A percentile compares a stretch with the other conserved stretches of the same genome.
Evolutionary conservation across 768 basidiomycete species (phyloP).

Genomic region (Pleurotus platypus): DNA sequence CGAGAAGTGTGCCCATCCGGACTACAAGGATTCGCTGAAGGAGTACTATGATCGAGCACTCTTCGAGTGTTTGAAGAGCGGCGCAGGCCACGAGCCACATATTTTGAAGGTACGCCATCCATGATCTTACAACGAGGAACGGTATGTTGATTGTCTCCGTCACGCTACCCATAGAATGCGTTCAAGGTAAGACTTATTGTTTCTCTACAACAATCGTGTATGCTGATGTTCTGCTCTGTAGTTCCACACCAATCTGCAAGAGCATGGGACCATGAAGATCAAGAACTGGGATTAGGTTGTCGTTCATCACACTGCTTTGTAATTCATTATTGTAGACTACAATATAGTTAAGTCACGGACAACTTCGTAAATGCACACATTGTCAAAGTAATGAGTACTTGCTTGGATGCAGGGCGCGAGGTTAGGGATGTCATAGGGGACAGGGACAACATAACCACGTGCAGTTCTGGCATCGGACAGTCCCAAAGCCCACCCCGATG

Average conservation of each 20-base stretch:
- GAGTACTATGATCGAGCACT: conserved; percentile 44
- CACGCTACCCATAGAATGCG: conserved; percentile 14
- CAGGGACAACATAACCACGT: not conserved
- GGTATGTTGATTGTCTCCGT: not conserved
- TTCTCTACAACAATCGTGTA: not conserved
- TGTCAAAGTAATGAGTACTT: too few species aligned
- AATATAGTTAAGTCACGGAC: too few species aligned
- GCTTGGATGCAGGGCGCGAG: not conserved
- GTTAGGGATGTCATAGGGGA: not conserved
- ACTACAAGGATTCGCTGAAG: conserved; percentile 36
- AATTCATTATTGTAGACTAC: not conserved
- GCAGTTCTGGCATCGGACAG: too few species aligned
- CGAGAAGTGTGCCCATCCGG: conserved; percentile 44
- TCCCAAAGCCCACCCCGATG: too few species aligned
- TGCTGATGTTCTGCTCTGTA: conserved; percentile 4
- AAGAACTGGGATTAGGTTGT: conserved; percentile 23
- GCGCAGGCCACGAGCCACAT: conserved; percentile 45
- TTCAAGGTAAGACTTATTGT: conserved; percentile 14
- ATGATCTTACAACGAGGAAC: not conserved
- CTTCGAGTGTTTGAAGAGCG: conserved; percentile 38
- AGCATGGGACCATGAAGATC: conserved; percentile 30
- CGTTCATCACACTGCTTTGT: not conserved
- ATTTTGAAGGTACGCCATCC: conserved; percentile 35
- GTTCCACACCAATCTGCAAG: conserved; percentile 24
- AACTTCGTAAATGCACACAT: too few species aligned